Evolutionary conservation across 192 early-diverging fungal genomes (phyloP), one percentile per base, ranked within the genome.

Genomic region (Obelidium mucronatum): DNA sequence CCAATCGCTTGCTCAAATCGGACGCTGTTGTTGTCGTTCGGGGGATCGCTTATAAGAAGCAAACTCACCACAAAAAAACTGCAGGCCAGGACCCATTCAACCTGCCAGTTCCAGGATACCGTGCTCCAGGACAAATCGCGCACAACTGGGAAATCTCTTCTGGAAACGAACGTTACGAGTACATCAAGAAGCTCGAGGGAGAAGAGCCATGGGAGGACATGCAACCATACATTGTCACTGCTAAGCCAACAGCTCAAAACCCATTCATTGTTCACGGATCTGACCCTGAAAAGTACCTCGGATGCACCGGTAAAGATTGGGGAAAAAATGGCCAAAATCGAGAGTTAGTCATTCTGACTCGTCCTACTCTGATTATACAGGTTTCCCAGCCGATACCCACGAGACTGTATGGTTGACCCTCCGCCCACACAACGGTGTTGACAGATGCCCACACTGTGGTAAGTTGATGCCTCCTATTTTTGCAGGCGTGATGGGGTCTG

Each of bases 391-490:
- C 71, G 97, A 99, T 81, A 89, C 91, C 63, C 97, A 99, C 80
- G 94, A 97, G 74, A 81, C 90, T 65, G 83, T 94, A 81, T 99
- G 96, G 96, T 86, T 99, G 75, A 87, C 90, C 56, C 85, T 99
- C 63, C 91, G 94, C 67, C 82, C 90, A 78, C 82, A 91, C 85
- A 89, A 92, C 75, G 91, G 90, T 48, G 87, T 94, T 75, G 93
- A 97, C 79, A 93, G 96, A 78, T 99, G 97, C 91, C 93, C 93
- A 39, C 91, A 97, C 85, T 99, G 97, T 81, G 97, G 97, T 78
- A 84, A 78, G 74, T 74, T 35, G 6, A 22, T 56, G 15, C 40
- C 17, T 0, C 24, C 1, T 54, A 52, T 64, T 74, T 37, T 44
- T 4, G 35, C 17, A 11, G 1, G 1, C 5, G 8, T 17, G 15